phyloP scores from a whole-genome alignment of 2,329 filamentous ascomycete species.

The Chaetothyriales sp. region DNA sequence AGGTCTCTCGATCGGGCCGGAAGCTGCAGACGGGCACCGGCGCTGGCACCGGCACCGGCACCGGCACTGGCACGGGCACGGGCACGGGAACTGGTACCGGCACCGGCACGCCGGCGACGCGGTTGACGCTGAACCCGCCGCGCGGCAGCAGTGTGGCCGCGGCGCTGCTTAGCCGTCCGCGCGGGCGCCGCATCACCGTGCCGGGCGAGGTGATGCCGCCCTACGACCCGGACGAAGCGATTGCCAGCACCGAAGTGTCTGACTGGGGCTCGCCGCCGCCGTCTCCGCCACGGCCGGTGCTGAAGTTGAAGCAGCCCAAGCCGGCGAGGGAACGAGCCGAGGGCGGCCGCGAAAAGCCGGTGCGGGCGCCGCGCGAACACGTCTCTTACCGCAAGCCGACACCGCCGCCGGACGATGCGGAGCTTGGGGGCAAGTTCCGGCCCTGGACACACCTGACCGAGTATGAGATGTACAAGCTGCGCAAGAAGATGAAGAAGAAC shows the following conservation, averaged over 20 bases:
- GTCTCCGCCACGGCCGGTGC: conserved; percentile 14
- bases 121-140: conserved; percentile 27
- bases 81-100: conserved; percentile 1
- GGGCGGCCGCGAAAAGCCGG: conserved; percentile 4
- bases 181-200: conserved; percentile 25
- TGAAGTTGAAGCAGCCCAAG: conserved; percentile 32
- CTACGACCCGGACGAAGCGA: conserved; percentile 32
- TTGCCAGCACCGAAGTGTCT: conserved; percentile 34
- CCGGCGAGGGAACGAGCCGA: conserved; percentile 7
- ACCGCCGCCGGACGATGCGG: conserved; percentile 46
- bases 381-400: conserved; percentile 16
- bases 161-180: conserved; percentile 22
- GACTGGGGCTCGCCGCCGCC: conserved; percentile 27
- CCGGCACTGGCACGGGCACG: conserved; percentile 11
- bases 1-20: conserved; percentile 29
- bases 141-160: conserved; percentile 13
- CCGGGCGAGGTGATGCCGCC: conserved; percentile 25
- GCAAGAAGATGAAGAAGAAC: conserved; percentile 60
- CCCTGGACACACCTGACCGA: conserved; percentile 54
- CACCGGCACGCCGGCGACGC: conserved; percentile 14
- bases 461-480: conserved; percentile 52
- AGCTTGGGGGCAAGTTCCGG: conserved; percentile 45
- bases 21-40: conserved; percentile 23
- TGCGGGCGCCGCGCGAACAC: conserved; percentile 8
- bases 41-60: too few relatives aligned